phyloP scores from a whole-genome alignment of 495 filamentous ascomycete species.

The Penicillium parvum region DNA sequence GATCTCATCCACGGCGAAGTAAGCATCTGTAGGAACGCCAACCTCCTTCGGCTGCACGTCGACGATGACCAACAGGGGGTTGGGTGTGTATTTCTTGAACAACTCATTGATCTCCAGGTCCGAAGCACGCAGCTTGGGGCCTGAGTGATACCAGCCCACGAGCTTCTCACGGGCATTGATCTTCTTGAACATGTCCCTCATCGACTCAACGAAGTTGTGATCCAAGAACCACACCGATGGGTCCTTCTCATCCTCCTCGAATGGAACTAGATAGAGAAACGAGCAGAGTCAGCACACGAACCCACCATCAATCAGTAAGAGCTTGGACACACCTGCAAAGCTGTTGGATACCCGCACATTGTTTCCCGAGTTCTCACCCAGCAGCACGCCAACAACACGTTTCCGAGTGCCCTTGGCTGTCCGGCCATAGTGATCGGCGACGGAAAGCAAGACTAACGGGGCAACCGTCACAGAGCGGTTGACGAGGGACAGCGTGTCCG shows the following conservation, averaged over 20 bases:
- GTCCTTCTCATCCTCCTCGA: conserved; percentile 98
- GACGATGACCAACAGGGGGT: conserved; percentile 94
- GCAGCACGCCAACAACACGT: conserved; percentile 90
- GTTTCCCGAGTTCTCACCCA: conserved; percentile 93
- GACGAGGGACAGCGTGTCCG: conserved; percentile 88
- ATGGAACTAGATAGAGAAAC: conserved; percentile 64
- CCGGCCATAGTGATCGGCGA: conserved; percentile 97
- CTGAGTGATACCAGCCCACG: conserved; percentile 99
- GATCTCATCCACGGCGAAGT: conserved; percentile 99
- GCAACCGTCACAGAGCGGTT: conserved; percentile 93
- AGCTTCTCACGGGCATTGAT: conserved; percentile 98
- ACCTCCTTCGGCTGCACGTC: conserved; percentile 98
- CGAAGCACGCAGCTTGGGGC: conserved; percentile 91
- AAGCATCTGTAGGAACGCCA: conserved; percentile 96
- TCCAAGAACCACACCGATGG: conserved; percentile 98
- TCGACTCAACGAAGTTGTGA: conserved; percentile 98
- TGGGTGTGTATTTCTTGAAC: conserved; percentile 97
- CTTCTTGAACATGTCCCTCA: conserved; percentile 99
- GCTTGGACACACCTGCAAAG: conserved; percentile 73
- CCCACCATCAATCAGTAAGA: conserved; percentile 3
- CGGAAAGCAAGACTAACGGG: conserved; percentile 94
- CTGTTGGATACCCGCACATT: conserved; percentile 98
- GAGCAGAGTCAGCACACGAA: conserved; percentile 9
- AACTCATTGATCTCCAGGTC: conserved; percentile 99
- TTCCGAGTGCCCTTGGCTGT: conserved; percentile 84